Conservation (phyloP, 805 yeast species). For the Cyberlindnera subsufficiens region DNA sequence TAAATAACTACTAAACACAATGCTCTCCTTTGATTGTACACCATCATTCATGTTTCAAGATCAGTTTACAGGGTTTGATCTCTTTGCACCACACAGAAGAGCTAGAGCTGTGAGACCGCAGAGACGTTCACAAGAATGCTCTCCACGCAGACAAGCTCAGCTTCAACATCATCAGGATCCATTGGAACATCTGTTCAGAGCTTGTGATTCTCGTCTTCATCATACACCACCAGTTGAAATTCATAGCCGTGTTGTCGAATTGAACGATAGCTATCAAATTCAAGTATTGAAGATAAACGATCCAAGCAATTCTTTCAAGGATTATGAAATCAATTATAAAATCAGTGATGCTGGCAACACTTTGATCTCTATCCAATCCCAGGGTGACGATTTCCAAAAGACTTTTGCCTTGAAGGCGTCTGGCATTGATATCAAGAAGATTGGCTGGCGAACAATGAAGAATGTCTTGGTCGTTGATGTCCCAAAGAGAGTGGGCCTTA, state of each 20-base stretch:
- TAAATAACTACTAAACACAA: not conserved
- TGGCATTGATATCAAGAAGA: slow-evolving; percentile 8
- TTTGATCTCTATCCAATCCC: slow-evolving; percentile 10
- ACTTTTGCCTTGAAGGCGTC: slow-evolving; percentile 10
- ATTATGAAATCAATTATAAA: slow-evolving; percentile 14
- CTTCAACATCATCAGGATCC: not conserved
- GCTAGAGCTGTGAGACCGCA: not conserved
- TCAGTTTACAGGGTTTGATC: not conserved
- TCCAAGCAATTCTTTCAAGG: slow-evolving; percentile 9
- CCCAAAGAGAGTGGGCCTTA: slow-evolving; percentile 7
- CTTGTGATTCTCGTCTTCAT: not conserved
- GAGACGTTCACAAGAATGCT: slow-evolving; percentile 1
- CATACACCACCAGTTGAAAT: slow-evolving; percentile 2
- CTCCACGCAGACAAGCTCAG: not conserved
- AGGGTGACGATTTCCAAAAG: slow-evolving; percentile 13
- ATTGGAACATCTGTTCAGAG: not conserved
- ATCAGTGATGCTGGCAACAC: slow-evolving; percentile 2
- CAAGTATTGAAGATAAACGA: slow-evolving; percentile 14
- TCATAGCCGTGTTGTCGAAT: slow-evolving; percentile 4
- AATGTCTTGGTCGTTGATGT: slow-evolving; percentile 10
- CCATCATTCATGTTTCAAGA: slow-evolving; percentile 4
- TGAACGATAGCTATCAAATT: slow-evolving; percentile 6
- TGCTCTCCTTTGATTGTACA: slow-evolving; percentile 9
- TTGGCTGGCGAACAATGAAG: slow-evolving; percentile 13
- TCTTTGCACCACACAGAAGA: slow-evolving; percentile 1